Evolutionary conservation across 495 filamentous ascomycete species (phyloP), one percentile per base, ranked within the genome.

Genomic region (Lineolata rhizophorae): DNA sequence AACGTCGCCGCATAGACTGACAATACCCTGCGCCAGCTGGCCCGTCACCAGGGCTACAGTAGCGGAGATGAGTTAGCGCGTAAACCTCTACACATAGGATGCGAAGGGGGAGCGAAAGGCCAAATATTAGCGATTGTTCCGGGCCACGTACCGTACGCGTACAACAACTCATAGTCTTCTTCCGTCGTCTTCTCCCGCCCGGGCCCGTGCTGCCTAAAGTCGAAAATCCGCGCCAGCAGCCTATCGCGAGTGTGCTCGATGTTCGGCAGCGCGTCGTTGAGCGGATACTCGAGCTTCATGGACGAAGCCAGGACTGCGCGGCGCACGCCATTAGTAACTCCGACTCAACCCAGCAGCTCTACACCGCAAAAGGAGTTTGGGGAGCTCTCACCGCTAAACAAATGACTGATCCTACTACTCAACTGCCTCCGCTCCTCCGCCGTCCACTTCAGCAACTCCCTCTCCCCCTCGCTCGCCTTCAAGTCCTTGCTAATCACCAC

Each of bases 251-350:
- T 67, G 48, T 81, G 68, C 15, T 75, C 64, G 16, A 83, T 74
- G 38, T 70, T 85, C 3, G 87, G 87, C 9, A 95, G 53, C 15
- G 73, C 75, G 42, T 90, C 80, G 16, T 75, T 90, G 24, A 97
- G 56, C 0, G 87, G 85, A 39, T 91, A 94, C 46, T 90, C 84
- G 1, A 95, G 63, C 56, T 87, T 87, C 50, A 95, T 67, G 1
- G 79, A 87, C 1, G 76, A 84, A 1, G 85, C 87, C 39, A 97
- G 65, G 1, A 93, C 84, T 75, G 6, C 15, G n/a, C n/a, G n/a
- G n/a, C n/a, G n/a, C n/a, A n/a, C 20, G 13, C 5, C 0, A 27
- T 51, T 27, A 51, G 47, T 41, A 19, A n/a, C n/a, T n/a, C n/a
- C n/a, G n/a, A n/a, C n/a, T n/a, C 10, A 24, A 35, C 31, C 35